phyloP scores from a whole-genome alignment of 2,329 filamentous ascomycete species.

The Ascochyta clinopodiicola region DNA sequence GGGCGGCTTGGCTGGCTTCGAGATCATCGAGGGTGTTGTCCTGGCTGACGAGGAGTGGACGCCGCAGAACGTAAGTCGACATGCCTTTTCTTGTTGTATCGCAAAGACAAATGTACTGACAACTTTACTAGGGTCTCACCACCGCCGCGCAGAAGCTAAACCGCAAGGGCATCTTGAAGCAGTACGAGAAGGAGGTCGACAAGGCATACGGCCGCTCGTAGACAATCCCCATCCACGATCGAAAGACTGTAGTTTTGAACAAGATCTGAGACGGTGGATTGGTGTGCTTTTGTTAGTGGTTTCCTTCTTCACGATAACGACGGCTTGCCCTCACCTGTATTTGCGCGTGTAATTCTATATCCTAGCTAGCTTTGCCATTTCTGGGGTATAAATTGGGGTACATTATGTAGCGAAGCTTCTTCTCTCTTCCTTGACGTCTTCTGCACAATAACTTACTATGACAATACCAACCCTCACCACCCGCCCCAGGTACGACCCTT shows the following conservation, averaged over 20 bases:
- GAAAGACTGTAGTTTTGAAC: too few relatives aligned
- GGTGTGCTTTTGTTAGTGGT: not conserved
- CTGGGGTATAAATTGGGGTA: not conserved
- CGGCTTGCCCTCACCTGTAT: not conserved
- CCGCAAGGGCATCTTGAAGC: conserved; percentile 57
- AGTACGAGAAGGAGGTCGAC: conserved; percentile 60
- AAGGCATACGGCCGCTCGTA: conserved; percentile 50
- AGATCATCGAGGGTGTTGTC: conserved; percentile 78
- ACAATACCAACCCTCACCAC: not conserved
- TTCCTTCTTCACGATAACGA: conserved; percentile 9
- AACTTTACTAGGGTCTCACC: conserved; percentile 50
- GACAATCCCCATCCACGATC: not conserved
- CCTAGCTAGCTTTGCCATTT: conserved; percentile 9
- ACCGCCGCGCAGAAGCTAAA: conserved; percentile 62
- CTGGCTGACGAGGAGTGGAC: conserved; percentile 89
- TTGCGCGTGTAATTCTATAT: conserved; percentile 15
- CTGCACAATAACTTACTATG: not conserved
- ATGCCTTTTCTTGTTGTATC: not conserved
- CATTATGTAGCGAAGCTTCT: not conserved
- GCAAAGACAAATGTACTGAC: conserved; percentile 24
- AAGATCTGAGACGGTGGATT: too few relatives aligned
- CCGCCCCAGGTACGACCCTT: conserved; percentile 53
- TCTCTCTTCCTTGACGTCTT: not conserved
- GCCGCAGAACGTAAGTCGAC: conserved; percentile 74
- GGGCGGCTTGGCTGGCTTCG: conserved; percentile 72